A percentile compares a stretch with the other conserved stretches of the same genome.
Evolutionary conservation across 257 asterid species (phyloP).

Genomic region (Prunella vulgaris): DNA sequence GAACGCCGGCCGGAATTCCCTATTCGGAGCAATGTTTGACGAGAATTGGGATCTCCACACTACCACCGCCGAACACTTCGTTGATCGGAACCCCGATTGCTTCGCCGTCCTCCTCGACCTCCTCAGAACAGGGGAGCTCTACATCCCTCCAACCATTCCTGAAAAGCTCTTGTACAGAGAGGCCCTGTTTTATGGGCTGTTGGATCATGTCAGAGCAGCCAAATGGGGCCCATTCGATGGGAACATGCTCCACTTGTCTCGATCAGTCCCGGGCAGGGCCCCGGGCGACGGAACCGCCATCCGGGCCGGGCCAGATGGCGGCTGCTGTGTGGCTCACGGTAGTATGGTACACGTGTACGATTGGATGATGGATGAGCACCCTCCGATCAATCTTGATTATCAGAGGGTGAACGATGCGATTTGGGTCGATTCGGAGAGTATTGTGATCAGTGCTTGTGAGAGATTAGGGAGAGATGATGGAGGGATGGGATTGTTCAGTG

Average conservation of each 20-base stretch:
- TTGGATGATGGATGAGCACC: slow-evolving; percentile 87
- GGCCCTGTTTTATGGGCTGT: slow-evolving; percentile 68
- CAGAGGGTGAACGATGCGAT: slow-evolving; percentile 82
- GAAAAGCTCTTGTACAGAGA: slow-evolving; percentile 65
- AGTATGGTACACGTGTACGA: slow-evolving; percentile 91
- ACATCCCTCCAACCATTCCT: slow-evolving; percentile 56
- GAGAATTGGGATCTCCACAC: slow-evolving; percentile 67
- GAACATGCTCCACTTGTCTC: slow-evolving; percentile 48
- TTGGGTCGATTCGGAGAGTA: slow-evolving; percentile 62
- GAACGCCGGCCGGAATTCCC: slow-evolving; percentile 78
- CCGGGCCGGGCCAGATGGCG: slow-evolving; percentile 87
- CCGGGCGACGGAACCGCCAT: slow-evolving; percentile 93
- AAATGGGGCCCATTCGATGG: slow-evolving; percentile 90
- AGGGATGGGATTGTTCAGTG: slow-evolving; percentile 77
- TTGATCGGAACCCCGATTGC: slow-evolving; percentile 87
- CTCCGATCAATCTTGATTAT: slow-evolving; percentile 74
- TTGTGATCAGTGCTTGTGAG: slow-evolving; percentile 81
- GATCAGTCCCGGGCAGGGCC: slow-evolving; percentile 58
- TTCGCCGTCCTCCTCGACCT: slow-evolving; percentile 80
- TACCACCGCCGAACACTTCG: slow-evolving; percentile 55
- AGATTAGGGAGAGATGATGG: slow-evolving; percentile 78
- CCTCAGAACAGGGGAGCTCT: slow-evolving; percentile 83
- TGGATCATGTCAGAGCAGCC: slow-evolving; percentile 73
- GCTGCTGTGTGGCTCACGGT: slow-evolving; percentile 93
- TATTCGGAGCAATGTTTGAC: slow-evolving; percentile 88